Evolutionary conservation across 176 grass and related monocot species (phyloP), one percentile per base, ranked within the genome.

Genomic region (bread wheat (Triticum aestivum)): DNA sequence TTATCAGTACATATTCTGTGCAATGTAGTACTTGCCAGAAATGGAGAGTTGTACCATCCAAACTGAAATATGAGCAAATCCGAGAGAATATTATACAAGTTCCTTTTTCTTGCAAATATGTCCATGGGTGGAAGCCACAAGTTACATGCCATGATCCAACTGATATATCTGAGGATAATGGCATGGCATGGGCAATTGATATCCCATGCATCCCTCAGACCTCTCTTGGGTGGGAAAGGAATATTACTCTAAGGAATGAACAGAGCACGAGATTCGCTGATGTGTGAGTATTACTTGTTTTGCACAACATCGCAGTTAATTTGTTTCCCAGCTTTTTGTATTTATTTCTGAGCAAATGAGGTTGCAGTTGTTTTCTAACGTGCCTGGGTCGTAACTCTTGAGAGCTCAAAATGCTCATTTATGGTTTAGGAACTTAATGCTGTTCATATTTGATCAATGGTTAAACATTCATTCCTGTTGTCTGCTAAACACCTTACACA

Each of bases 11-110:
- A 56, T 97, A 88, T 82, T 74, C 82, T 17, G 91, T 86, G 70
- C 92, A 97, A 78, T 97, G 92, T 76, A 79, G 87, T 30, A 75
- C 83, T 37, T 97, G 95, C 80, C 79, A 67, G 61, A 94, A 97
- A 86, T 97, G 89, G 91, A 84, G 95, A 69, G 51, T 97, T 23
- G 74, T 94, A 80, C 82, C 95, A 47, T 80, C 79, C 64, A 91
- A 94, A 86, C 82, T 93, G 27, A 94, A 91, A 73, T 97, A 94
- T 12, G 95, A 97, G 81, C 89, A 91, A 87, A 88, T 94, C 73
- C 86, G 92, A 56, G 92, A 89, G 26, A 71, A 45, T 11, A 80
- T 84, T 66, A 49, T 61, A 65, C 14, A 78, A n/a, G 75, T 88
- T 34, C 92, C 89, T 35, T 97, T 94, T 88, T 39, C 74, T 1